Conservation (phyloP, 2,329 filamentous ascomycete species). For the Pseudocercospora fuligena region DNA sequence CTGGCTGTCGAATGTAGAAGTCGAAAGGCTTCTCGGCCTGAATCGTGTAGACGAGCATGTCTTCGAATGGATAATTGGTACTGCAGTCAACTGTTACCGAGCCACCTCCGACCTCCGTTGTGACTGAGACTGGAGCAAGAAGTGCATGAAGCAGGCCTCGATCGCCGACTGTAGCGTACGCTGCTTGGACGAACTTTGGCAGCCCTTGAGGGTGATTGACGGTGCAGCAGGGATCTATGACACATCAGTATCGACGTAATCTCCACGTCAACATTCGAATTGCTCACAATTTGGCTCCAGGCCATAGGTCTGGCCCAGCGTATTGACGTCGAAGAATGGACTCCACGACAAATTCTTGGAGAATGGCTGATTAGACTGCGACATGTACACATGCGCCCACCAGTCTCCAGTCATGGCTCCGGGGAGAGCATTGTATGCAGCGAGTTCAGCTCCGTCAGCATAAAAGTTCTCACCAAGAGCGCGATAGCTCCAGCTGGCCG, state of each 20-base stretch:
- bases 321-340: slow-evolving; percentile 58
- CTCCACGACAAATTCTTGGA: slow-evolving; percentile 48
- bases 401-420: slow-evolving; percentile 57
- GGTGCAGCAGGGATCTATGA: slow-evolving; percentile 57
- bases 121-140: slow-evolving; percentile 52
- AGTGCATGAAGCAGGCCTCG: slow-evolving; percentile 57
- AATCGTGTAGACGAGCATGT: slow-evolving; percentile 49
- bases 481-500: slow-evolving; percentile 56
- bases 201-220: slow-evolving; percentile 64
- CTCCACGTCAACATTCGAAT: background rate
- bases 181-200: slow-evolving; percentile 59
- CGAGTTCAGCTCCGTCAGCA: slow-evolving; percentile 58
- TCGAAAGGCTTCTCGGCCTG: slow-evolving; percentile 44
- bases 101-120: slow-evolving; percentile 45
- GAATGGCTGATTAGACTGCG: slow-evolving; percentile 59
- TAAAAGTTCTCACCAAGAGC: slow-evolving; percentile 52
- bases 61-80: slow-evolving; percentile 57
- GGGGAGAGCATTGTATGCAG: slow-evolving; percentile 61
- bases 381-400: slow-evolving; percentile 63
- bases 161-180: slow-evolving; percentile 50
- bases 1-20: slow-evolving; percentile 54
- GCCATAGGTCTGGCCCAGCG: slow-evolving; percentile 54
- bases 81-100: slow-evolving; percentile 51
- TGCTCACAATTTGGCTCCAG: slow-evolving; percentile 54
- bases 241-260: background rate